Percentiles rank a stretch among this genome's conserved stretches.
Conservation (phyloP, 352 stramenopile genomes). For the Blastocystis sp. region DNA sequence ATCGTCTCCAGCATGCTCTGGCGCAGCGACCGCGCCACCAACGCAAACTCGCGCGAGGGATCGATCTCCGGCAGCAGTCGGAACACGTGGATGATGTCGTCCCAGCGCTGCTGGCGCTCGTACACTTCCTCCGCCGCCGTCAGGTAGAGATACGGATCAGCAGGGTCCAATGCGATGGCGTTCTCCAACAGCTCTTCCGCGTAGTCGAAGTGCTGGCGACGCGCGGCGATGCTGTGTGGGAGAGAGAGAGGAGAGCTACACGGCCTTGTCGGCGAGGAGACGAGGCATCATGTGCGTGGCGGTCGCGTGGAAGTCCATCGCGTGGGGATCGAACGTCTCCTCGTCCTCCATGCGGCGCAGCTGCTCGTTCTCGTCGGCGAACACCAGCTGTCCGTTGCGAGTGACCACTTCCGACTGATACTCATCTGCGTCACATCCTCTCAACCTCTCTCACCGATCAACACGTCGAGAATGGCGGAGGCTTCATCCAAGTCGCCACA, state of each 20-base stretch:
- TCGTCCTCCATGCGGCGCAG: background rate
- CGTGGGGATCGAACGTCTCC: background rate
- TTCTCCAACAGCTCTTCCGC: background rate
- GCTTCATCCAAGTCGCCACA: background rate
- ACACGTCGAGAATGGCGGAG: background rate
- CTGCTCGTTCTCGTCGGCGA: background rate
- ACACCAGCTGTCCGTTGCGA: background rate
- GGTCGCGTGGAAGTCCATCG: background rate
- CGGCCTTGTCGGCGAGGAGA: background rate
- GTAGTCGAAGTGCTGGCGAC: background rate
- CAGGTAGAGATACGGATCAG: background rate
- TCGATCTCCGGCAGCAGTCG: background rate
- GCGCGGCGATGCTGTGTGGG: too few species aligned
- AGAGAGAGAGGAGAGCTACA: too few species aligned
- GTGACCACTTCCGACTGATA: background rate
- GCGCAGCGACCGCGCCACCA: background rate
- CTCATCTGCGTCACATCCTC: background rate
- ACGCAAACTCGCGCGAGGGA: background rate
- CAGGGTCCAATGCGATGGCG: background rate
- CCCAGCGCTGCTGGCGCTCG: background rate
- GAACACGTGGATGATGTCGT: background rate
- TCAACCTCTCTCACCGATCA: background rate
- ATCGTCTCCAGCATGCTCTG: conserved; percentile 2
- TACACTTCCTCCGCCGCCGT: background rate
- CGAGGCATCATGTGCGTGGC: conserved; percentile 17